Evolutionary conservation across 2,329 filamentous ascomycete genomes (phyloP), one percentile per base, ranked within the genome.

Genomic region (Neopestalotiopsis clavispora): DNA sequence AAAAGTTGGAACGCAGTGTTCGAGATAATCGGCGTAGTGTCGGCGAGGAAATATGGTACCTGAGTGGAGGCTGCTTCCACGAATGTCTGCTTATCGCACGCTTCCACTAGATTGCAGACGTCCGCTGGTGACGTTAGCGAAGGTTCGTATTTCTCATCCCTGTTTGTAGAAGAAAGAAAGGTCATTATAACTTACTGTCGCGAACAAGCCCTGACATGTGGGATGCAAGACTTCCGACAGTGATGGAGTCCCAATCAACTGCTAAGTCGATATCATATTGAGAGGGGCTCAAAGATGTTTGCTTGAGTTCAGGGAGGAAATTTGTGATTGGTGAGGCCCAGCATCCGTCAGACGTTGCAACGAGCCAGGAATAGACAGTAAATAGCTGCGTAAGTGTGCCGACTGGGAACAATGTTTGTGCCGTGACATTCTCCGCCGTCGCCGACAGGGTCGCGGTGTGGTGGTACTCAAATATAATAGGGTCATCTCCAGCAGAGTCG

Each of bases 301-400:
- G 30, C 28, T 42, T 1, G 45, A 65, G 38, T n/a, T 65, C 76
- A 0, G 77, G 78, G 1, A 80, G 32, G 52, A 72, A 78, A 0
- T 72, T 56, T 0, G 78, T 79, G 9, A 80, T 76, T 0, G 77
- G 70, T 0, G 68, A 69, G 23, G 75, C 70, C 78, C 77, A 80
- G 0, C 72, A 63, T 2, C 75, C 74, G 0, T 70, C 70, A 17
- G 78, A 77, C 40, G 75, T 71, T 20, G 75, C 68, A 3, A 72
- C 73, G 0, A 80, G 71, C 78, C 78, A 80, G 0, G 76, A 61
- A 28, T 80, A 80, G 1, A 78, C 75, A 0, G 77, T 80, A 56
- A 80, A 77, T 0, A 80, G 62, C 72, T 78, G 77, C 1, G 75
- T 79, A 13, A 80, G 56, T 7, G 75, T 74, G 0, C 78, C 78